Conservation (phyloP, 2,329 filamentous ascomycete genomes). For the Fusarium sp. region DNA sequence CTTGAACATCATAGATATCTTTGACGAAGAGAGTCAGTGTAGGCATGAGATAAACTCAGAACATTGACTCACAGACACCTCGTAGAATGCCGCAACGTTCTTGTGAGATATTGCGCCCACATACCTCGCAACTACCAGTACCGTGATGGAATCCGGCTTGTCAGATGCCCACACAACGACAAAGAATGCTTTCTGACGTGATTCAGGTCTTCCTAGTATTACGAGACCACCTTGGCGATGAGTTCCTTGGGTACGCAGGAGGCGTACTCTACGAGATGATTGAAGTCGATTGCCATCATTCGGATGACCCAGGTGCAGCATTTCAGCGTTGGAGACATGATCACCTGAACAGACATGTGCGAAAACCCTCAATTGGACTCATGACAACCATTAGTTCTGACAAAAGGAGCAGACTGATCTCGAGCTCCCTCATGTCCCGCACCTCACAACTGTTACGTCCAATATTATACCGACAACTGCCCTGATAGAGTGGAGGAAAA, state of each 20-base stretch:
- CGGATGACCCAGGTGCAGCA: slow-evolving; percentile 56
- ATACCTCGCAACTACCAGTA: slow-evolving; percentile 59
- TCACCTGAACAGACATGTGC: slow-evolving; percentile 56
- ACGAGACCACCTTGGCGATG: slow-evolving; percentile 56
- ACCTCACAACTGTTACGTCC: slow-evolving; percentile 57
- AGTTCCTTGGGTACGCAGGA: slow-evolving; percentile 55
- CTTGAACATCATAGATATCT: not conserved
- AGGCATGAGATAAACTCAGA: not conserved
- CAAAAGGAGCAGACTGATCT: slow-evolving; percentile 49
- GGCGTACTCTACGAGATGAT: slow-evolving; percentile 59
- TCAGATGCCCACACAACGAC: slow-evolving; percentile 31
- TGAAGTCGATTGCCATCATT: slow-evolving; percentile 56
- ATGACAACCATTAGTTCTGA: not conserved
- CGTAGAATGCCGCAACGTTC: slow-evolving; percentile 57
- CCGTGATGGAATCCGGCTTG: slow-evolving; percentile 55
- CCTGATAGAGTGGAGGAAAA: slow-evolving; percentile 50
- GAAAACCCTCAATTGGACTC: slow-evolving; percentile 1
- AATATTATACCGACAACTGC: slow-evolving; percentile 52
- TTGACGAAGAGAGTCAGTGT: slow-evolving; percentile 40
- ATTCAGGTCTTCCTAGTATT: slow-evolving; percentile 54
- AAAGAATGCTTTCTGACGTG: not conserved
- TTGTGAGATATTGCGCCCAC: slow-evolving; percentile 55
- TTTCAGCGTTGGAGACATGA: slow-evolving; percentile 59
- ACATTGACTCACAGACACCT: not conserved
- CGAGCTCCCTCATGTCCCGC: slow-evolving; percentile 58